phyloP scores from a whole-genome alignment of 257 asterid species.

The Salvia miltiorrhiza region DNA sequence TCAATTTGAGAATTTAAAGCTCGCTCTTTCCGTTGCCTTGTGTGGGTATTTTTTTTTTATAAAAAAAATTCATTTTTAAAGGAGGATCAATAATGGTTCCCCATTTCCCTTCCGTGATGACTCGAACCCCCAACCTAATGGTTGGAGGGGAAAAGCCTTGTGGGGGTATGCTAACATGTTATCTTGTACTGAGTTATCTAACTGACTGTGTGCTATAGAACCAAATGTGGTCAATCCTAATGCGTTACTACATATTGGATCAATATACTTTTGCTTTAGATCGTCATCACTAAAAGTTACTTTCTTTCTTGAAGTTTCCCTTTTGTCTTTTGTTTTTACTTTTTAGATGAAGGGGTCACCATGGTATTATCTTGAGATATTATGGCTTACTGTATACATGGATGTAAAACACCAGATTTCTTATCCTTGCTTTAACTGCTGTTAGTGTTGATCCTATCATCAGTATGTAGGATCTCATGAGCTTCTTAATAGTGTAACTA shows the following conservation, averaged over 20 bases:
- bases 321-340: neutral
- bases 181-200: neutral
- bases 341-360: neutral
- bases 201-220: neutral
- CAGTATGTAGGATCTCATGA: neutral
- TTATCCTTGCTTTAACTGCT: neutral
- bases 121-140: no score
- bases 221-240: neutral
- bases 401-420: neutral
- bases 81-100: no score
- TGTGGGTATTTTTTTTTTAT: no score
- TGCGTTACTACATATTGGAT: no score
- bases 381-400: neutral
- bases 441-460: neutral
- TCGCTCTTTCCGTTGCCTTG: neutral
- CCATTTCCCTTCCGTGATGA: no score
- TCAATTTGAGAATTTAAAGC: neutral
- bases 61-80: no score
- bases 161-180: neutral
- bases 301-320: neutral
- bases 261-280: neutral
- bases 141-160: no score
- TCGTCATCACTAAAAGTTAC: neutral
- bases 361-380: neutral
- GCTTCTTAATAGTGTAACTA: neutral